phyloP scores from a whole-genome alignment of 2,329 filamentous ascomycete species.

The Fusarium sp. region DNA sequence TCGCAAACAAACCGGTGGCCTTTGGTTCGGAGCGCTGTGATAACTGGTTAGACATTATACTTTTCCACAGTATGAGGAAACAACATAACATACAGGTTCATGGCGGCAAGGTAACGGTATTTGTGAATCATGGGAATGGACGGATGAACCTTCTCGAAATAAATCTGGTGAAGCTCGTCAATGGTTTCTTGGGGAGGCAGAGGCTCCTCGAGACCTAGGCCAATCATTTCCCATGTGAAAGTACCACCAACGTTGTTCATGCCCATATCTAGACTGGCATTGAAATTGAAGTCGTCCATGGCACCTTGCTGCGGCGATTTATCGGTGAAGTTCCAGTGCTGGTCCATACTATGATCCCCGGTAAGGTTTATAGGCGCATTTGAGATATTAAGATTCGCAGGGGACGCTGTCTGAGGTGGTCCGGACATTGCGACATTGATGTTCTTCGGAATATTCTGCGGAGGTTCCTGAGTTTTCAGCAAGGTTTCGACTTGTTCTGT shows the following conservation, averaged over 20 bases:
- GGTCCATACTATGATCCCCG: constrained; percentile 56
- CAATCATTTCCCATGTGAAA: constrained; percentile 83
- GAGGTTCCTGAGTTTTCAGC: constrained; percentile 78
- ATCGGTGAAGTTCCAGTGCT: constrained; percentile 64
- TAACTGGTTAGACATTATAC: constrained; percentile 17
- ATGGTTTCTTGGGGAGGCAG: constrained; percentile 69
- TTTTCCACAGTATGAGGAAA: neutral
- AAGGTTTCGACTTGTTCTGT: constrained; percentile 92
- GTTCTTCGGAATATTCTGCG: constrained; percentile 44
- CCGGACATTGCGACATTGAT: constrained; percentile 41
- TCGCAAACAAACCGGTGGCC: constrained; percentile 86
- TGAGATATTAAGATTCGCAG: constrained; percentile 46
- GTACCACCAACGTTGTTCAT: constrained; percentile 62
- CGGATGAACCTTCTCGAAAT: constrained; percentile 89
- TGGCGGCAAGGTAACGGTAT: constrained; percentile 84
- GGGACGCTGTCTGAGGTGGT: constrained; percentile 45
- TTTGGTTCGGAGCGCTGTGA: constrained; percentile 75
- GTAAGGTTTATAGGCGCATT: constrained; percentile 59
- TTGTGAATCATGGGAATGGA: constrained; percentile 90
- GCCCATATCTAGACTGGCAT: constrained; percentile 57
- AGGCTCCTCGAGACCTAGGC: constrained; percentile 67
- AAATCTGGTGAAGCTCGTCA: constrained; percentile 88
- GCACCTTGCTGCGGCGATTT: constrained; percentile 61
- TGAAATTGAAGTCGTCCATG: constrained; percentile 69
- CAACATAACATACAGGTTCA: constrained; percentile 75